These are phyloP conservation scores for Coffea eugenioides DNA, from an alignment of 257 asterid species.

Conservation along the genomic window DNA sequence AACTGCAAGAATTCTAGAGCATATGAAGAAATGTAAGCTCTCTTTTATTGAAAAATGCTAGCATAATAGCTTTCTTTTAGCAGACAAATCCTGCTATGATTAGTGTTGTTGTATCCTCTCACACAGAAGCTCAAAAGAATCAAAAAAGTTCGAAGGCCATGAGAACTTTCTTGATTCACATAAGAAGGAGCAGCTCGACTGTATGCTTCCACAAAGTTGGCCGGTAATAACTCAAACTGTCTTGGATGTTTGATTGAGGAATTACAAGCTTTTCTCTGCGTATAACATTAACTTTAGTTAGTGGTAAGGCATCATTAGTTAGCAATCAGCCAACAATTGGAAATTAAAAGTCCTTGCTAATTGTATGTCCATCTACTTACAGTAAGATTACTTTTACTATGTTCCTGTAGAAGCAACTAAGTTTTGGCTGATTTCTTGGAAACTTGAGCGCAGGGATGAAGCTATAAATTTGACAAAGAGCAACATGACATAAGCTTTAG, in stretches of 20 bases:
- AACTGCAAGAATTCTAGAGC: constrained; percentile 30
- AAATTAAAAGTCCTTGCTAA: neutral
- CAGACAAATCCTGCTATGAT: constrained; percentile 32
- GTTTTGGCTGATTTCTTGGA: neutral
- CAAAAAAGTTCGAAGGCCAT: constrained; percentile 24
- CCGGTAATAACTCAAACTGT: constrained; percentile 21
- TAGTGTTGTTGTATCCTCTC: constrained; percentile 29
- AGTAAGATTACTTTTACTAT: neutral
- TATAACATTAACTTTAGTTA: neutral
- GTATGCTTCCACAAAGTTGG: constrained; percentile 17
- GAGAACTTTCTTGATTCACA: constrained; percentile 22
- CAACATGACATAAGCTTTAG: neutral
- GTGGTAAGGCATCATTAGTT: neutral
- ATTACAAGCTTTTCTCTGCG: neutral
- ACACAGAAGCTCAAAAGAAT: constrained; percentile 28
- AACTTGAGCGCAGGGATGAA: neutral
- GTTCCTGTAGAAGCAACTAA: neutral
- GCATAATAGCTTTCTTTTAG: constrained; percentile 15
- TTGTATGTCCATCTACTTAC: neutral
- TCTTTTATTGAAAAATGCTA: constrained; percentile 24
- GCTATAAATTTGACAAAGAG: too few relatives aligned
- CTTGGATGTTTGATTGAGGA: neutral
- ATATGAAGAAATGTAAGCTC: constrained; percentile 27
- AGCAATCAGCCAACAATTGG: neutral
- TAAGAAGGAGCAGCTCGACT: constrained; percentile 16